Base-by-base conservation (phyloP, 2,329 filamentous ascomycete species). In the Phialophora tarda region DNA sequence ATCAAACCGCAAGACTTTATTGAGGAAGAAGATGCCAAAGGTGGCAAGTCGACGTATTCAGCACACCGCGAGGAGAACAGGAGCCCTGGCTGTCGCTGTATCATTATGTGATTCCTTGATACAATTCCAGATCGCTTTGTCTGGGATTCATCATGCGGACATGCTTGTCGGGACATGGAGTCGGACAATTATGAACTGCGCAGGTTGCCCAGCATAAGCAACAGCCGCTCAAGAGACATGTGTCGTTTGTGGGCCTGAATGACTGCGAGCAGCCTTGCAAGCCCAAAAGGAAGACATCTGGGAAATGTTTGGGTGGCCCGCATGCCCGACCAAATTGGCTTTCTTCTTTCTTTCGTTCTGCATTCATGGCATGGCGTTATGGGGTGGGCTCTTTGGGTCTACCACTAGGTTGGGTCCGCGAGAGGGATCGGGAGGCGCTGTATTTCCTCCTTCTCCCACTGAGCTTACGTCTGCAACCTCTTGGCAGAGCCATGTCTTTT, bases 1-100 rank as follows among this genome's bases (percentile, higher is more conserved):
- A 88, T 97, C 73, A 91, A 91, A 73, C 93, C 93, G 2, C 90
- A 93, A 75, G 92, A 96, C 75, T 85, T 90, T 47, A 82, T 94
- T 68, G 89, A 96, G 71, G 92, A 77, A 74, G 89, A 91, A 73
- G 90, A 92, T 72, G 88, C 90, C 64, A 90, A 89, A 75, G 85
- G 86, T 38, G 84, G 85, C 65, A 91, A 89, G 77, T 73, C 71
- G 38, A 64, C 75, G 32, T 78, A 81, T 59, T 73, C 79, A 48
- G 81, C 85, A 68, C 81, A 83, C 63, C 77, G 81, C 47, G 86
- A 88, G 54, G 82, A 82, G 41, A 85, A 88, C 67, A 80, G 82
- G 70, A 84, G 82, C 62, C 84, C 87, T 44, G 83, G 87, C 21
- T 90, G 88, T 75, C 83, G 88, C 69, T 90, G 88, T 75, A 81